Conservation (phyloP, 1,139 yeast species). For the Cylindricascospora bacillispora region DNA sequence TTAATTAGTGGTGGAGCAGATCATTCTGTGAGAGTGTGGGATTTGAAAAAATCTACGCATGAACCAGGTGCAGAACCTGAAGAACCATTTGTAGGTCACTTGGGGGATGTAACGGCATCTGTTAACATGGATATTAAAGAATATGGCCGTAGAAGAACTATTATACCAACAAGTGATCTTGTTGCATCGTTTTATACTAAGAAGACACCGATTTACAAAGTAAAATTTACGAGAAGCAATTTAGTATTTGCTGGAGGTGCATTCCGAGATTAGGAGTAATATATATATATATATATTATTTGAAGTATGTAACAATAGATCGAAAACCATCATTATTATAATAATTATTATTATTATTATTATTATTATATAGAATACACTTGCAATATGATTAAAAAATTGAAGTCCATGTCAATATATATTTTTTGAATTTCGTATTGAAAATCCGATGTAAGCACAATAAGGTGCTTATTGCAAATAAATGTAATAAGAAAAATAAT, state of each 20-base stretch:
- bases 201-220: conserved; percentile 87
- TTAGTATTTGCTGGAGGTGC: conserved; percentile 91
- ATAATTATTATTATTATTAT: neutral
- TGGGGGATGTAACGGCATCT: conserved; percentile 28
- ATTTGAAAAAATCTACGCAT: conserved; percentile 69
- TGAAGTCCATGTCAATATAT: too few relatives aligned
- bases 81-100: conserved; percentile 35
- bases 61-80: conserved; percentile 80
- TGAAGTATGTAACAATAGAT: neutral
- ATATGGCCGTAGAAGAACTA: conserved; percentile 45
- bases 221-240: conserved; percentile 82
- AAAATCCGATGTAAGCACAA: too few relatives aligned
- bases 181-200: conserved; percentile 91
- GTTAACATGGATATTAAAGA: conserved; percentile 27
- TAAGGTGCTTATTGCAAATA: too few relatives aligned
- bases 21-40: conserved; percentile 92
- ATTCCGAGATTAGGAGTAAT: conserved; percentile 32
- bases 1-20: conserved; percentile 91
- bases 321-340: neutral
- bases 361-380: neutral
- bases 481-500: too few relatives aligned
- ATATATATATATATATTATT: neutral
- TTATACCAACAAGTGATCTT: conserved; percentile 75
- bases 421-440: neutral
- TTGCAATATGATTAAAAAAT: neutral